These are phyloP conservation scores for Phytophthora megakarya DNA, from an alignment of 352 stramenopile species.

Conservation along the genomic window DNA sequence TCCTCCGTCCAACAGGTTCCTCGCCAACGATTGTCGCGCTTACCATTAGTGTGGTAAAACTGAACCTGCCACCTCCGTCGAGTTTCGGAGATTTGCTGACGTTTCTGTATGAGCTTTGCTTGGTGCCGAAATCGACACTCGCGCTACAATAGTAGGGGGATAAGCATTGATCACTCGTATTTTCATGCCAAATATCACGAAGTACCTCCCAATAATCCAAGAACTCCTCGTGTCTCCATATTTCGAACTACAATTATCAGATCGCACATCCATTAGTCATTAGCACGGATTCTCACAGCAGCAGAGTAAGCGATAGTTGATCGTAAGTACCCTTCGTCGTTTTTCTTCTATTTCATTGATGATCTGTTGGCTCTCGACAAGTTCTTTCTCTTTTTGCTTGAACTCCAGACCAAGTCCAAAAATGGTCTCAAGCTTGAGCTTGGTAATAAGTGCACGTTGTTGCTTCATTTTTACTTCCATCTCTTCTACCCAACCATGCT, in stretches of 20 bases:
- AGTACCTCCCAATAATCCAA: slow-evolving; percentile 79
- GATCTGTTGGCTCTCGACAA: slow-evolving; percentile 37
- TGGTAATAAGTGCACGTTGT: slow-evolving; percentile 64
- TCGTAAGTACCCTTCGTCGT: slow-evolving; percentile 46
- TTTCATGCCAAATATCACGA: neutral
- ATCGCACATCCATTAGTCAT: neutral
- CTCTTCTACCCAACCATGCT: slow-evolving; percentile 82
- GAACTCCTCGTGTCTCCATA: slow-evolving; percentile 80
- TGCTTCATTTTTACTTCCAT: slow-evolving; percentile 78
- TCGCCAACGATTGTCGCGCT: slow-evolving; percentile 61
- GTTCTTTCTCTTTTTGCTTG: slow-evolving; percentile 55
- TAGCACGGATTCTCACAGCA: neutral
- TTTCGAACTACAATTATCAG: slow-evolving; percentile 58
- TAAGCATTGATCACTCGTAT: neutral
- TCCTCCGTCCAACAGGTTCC: slow-evolving; percentile 49
- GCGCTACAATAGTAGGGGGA: slow-evolving; percentile 34
- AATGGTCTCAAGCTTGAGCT: slow-evolving; percentile 58
- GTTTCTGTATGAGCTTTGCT: slow-evolving; percentile 37
- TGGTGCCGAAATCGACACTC: slow-evolving; percentile 61
- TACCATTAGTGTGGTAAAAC: slow-evolving; percentile 58
- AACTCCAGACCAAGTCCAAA: slow-evolving; percentile 65
- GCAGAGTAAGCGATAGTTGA: neutral
- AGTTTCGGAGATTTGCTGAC: slow-evolving; percentile 51
- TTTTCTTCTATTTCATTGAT: slow-evolving; percentile 56
- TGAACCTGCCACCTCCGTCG: slow-evolving; percentile 57